Evolutionary conservation across 345 rosid genomes (phyloP).

Genomic region (Cardamine occulta): DNA sequence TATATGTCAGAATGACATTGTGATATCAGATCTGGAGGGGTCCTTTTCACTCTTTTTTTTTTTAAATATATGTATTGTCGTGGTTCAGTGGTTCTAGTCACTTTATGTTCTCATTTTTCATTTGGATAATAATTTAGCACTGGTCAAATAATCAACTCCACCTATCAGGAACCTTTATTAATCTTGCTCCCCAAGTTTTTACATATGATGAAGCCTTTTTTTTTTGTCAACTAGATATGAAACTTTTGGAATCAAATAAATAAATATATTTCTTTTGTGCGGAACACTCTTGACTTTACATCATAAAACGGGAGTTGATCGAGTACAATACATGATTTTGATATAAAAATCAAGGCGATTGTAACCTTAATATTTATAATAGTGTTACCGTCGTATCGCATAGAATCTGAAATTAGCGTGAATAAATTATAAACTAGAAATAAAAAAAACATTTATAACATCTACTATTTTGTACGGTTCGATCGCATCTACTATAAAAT

Average conservation of each 20-base stretch:
- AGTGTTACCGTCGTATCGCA: neutral
- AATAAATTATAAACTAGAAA: neutral
- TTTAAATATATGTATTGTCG: neutral
- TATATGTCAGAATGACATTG: conserved; percentile 32
- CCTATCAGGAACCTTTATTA: conserved; percentile 29
- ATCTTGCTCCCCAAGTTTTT: conserved; percentile 41
- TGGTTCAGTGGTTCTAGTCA: neutral
- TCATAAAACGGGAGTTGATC: conserved; percentile 21
- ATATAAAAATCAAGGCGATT: neutral
- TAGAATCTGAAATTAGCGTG: neutral
- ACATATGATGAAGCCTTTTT: neutral
- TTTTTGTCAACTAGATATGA: conserved; percentile 27
- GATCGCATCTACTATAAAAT: neutral
- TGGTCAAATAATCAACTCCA: conserved; percentile 27
- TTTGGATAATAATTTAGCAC: conserved; percentile 7
- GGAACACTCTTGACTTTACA: conserved; percentile 26
- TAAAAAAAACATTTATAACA: neutral
- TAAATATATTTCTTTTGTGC: neutral
- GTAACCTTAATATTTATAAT: neutral
- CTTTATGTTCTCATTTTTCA: neutral
- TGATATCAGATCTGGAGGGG: conserved; percentile 29
- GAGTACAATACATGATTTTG: conserved; percentile 19
- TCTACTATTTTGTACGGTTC: too few species aligned
- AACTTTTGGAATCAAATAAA: conserved; percentile 16
- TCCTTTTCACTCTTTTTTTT: neutral